phyloP scores from a whole-genome alignment of 768 basidiomycete genomes.

The Hypholoma sublateritium region DNA sequence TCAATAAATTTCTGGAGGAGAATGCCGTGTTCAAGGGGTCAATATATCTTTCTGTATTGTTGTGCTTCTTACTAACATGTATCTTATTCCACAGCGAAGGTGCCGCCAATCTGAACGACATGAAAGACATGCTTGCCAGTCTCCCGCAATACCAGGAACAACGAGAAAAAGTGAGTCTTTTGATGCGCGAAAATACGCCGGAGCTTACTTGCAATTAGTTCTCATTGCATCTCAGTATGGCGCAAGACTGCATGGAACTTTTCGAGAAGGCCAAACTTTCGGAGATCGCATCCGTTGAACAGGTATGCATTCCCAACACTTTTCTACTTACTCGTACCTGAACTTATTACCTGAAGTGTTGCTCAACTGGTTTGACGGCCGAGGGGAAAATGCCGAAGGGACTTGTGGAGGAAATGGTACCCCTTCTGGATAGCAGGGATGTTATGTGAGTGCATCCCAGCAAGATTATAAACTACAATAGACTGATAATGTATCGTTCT shows the following conservation, averaged over 20 bases:
- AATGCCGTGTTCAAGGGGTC: slow-evolving; percentile 94
- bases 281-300: slow-evolving; percentile 84
- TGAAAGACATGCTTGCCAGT: slow-evolving; percentile 98
- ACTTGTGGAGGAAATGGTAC: slow-evolving; percentile 98
- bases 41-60: slow-evolving; percentile 19
- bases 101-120: slow-evolving; percentile 89
- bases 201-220: slow-evolving; percentile 54
- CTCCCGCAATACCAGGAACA: slow-evolving; percentile 94
- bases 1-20: slow-evolving; percentile 91
- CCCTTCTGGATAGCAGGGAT: slow-evolving; percentile 83
- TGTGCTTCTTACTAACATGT: slow-evolving; percentile 1
- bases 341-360: slow-evolving; percentile 56
- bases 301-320: slow-evolving; percentile 42
- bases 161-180: slow-evolving; percentile 73
- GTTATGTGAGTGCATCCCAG: slow-evolving; percentile 57
- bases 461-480: neutral
- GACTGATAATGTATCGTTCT: slow-evolving; percentile 3
- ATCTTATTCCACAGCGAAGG: slow-evolving; percentile 50
- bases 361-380: slow-evolving; percentile 87
- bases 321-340: slow-evolving; percentile 15
- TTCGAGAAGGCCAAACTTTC: slow-evolving; percentile 89
- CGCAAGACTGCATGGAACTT: slow-evolving; percentile 93
- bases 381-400: slow-evolving; percentile 95
- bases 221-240: slow-evolving; percentile 95
- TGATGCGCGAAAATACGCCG: neutral